Evolutionary conservation across 2,329 filamentous ascomycete genomes (phyloP).

Genomic region (Emmonsiellopsis sp.): DNA sequence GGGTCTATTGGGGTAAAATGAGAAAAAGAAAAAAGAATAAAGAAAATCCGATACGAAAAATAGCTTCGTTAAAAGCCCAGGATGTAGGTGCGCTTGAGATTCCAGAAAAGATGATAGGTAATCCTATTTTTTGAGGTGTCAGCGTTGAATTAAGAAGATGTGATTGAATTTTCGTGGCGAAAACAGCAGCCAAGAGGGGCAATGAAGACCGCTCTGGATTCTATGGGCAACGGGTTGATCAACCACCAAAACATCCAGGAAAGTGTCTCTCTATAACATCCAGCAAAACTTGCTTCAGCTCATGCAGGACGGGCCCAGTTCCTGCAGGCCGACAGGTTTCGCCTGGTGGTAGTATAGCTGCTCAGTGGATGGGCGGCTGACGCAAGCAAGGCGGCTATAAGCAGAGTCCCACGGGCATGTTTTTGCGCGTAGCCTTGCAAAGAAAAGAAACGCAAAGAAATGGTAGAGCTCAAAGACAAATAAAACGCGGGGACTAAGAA

Average conservation of each 20-base stretch:
- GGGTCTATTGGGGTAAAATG: neutral
- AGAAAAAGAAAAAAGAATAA: neutral
- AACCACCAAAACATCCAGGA: neutral
- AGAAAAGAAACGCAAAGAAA: too few relatives aligned
- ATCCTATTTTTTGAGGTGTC: neutral
- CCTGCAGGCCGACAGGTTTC: too few relatives aligned
- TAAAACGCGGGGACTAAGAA: neutral
- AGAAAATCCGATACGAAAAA: neutral
- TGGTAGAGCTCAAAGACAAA: neutral
- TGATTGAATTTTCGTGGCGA: slow-evolving; percentile 3
- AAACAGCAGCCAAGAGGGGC: neutral
- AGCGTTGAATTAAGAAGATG: neutral
- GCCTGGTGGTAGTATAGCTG: too few relatives aligned
- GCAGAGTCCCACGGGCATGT: too few relatives aligned
- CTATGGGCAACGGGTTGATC: neutral
- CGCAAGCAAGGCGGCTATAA: too few relatives aligned
- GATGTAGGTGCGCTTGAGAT: neutral
- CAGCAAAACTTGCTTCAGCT: too few relatives aligned
- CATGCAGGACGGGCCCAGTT: too few relatives aligned
- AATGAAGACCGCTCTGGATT: neutral
- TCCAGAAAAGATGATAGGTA: neutral
- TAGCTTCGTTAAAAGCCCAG: neutral
- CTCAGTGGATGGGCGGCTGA: too few relatives aligned
- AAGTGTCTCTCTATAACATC: too few relatives aligned
- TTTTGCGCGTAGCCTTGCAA: too few relatives aligned